Evolutionary conservation across 169 alveolate species (phyloP), one percentile per base, ranked within the genome.

Genomic region (Plasmodium adleri): DNA sequence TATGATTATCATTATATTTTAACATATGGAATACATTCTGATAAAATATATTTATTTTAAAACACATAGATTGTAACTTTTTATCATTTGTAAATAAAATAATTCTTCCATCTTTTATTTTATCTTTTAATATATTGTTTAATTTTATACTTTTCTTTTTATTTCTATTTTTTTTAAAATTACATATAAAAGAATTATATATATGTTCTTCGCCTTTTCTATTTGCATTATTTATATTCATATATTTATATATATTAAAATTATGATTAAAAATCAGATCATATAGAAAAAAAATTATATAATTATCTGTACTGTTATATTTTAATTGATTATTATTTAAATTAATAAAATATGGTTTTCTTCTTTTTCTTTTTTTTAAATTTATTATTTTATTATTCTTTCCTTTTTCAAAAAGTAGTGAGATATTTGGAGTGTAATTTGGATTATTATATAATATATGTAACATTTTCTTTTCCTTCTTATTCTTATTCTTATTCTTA

Each of bases 81-180:
- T 52, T 52, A n/a, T 52, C 60, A n/a, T 52, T 52, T 52, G 60
- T 52, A 52, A 52, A 52, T 52, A 52, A 52, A 52, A 52, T 52
- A 13, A 52, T 52, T 52, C 60, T 52, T 15, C 62, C 62, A n/a
- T 52, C 8, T 52, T 52, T 52, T n/a, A 52, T 5, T 52, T 52
- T 52, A 52, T 52, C 22, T 12, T 52, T 52, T 52, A 52, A 12
- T 52, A n/a, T 52, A 3, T 52, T 52, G 1, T 52, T 52, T 52
- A 52, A 52, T n/a, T n/a, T 52, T 15, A 5, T 15, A 52, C 22
- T n/a, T 15, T 52, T 12, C 8, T 52, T 52, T n/a, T 52, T 4
- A 52, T 3, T 52, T 1, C 8, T 12, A 12, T 52, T 52, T n/a
- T n/a, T 52, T 0, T 15, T 52, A 15, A n/a, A 52, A 10, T 5